Evolutionary conservation across 805 yeast genomes (phyloP).

Genomic region (Lachancea lanzarotensis): DNA sequence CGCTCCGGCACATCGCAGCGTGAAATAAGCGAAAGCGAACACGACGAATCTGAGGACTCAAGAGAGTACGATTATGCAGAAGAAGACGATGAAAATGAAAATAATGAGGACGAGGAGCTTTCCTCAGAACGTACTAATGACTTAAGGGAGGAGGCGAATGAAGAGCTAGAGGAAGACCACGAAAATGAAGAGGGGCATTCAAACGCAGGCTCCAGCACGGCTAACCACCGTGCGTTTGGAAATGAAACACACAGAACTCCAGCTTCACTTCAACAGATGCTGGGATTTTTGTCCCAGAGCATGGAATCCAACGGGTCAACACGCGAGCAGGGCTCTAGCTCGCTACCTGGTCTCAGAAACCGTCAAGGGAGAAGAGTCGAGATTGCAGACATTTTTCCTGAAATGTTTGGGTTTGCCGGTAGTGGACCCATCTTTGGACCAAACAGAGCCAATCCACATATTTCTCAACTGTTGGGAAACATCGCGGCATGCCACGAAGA

Average conservation of each 20-base stretch:
- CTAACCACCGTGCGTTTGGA: neutral
- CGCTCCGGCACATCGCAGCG: slow-evolving; percentile 9
- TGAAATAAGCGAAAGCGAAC: slow-evolving; percentile 8
- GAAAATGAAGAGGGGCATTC: neutral
- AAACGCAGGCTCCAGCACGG: neutral
- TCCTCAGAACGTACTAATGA: neutral
- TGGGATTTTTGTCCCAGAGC: slow-evolving; percentile 14
- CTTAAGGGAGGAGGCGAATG: neutral
- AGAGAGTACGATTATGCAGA: slow-evolving; percentile 11
- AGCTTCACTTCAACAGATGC: slow-evolving; percentile 12
- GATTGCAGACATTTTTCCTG: slow-evolving; percentile 36
- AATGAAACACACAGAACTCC: neutral
- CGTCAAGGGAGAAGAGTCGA: slow-evolving; percentile 14
- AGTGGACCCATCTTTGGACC: slow-evolving; percentile 7
- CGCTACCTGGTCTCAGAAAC: slow-evolving; percentile 2
- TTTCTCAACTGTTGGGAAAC: slow-evolving; percentile 25
- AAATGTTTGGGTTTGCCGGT: slow-evolving; percentile 32
- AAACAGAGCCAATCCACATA: slow-evolving; percentile 16
- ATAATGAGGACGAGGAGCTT: slow-evolving; percentile 10
- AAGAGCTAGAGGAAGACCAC: neutral
- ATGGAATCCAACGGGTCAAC: slow-evolving; percentile 4
- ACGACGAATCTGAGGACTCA: slow-evolving; percentile 20
- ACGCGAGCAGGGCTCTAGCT: slow-evolving; percentile 1
- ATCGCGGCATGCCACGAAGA: slow-evolving; percentile 38
- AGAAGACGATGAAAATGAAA: slow-evolving; percentile 17